Evolutionary conservation across 805 yeast genomes (phyloP).

Genomic region (Ogataea dorogensis): DNA sequence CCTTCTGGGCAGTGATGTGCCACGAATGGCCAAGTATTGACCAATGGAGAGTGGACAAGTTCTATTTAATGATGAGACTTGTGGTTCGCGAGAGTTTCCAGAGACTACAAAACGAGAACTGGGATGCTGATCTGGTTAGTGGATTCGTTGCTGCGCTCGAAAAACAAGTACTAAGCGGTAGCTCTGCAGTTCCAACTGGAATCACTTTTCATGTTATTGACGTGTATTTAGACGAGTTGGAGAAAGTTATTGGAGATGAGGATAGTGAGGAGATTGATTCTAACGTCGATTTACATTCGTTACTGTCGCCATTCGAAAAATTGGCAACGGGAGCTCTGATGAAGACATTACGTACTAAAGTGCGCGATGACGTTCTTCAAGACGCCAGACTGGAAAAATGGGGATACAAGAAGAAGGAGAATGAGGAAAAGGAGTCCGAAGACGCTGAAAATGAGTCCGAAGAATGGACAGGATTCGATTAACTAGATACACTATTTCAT

Average conservation of each 20-base stretch:
- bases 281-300: constrained; percentile 35
- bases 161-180: constrained; percentile 47
- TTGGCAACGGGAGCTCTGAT: constrained; percentile 48
- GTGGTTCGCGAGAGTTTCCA: constrained; percentile 63
- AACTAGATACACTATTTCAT: constrained; percentile 7
- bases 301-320: constrained; percentile 55
- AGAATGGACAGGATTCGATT: constrained; percentile 34
- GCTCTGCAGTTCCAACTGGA: constrained; percentile 62
- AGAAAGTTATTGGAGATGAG: constrained; percentile 54
- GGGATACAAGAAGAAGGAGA: constrained; percentile 45
- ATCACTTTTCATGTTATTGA: constrained; percentile 84
- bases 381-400: constrained; percentile 65
- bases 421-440: constrained; percentile 30
- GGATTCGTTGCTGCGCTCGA: constrained; percentile 41
- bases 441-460: constrained; percentile 25
- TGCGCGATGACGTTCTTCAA: constrained; percentile 60
- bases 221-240: constrained; percentile 81
- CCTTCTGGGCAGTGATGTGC: constrained; percentile 78
- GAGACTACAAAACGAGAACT: constrained; percentile 50
- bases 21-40: constrained; percentile 86
- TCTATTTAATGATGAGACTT: constrained; percentile 74
- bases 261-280: constrained; percentile 48
- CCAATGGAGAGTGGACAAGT: constrained; percentile 86
- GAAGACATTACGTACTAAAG: constrained; percentile 65
- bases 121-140: constrained; percentile 50